Evolutionary conservation across 371 early-diverging fungal genomes (phyloP).

Genomic region (Mortierella sp.): DNA sequence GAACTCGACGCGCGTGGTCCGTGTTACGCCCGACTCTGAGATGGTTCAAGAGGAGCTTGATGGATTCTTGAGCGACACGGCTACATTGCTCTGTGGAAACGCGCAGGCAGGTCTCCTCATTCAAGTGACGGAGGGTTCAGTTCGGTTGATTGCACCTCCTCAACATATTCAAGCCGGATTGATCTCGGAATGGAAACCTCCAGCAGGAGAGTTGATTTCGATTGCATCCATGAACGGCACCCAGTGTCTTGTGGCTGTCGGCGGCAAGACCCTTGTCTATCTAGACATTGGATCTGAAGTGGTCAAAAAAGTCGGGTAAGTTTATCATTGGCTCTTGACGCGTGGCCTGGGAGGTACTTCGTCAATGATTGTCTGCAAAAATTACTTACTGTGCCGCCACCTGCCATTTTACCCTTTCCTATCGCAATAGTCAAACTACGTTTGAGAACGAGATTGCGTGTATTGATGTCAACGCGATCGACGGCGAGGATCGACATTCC

Average conservation of each 20-base stretch:
- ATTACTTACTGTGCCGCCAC: not conserved
- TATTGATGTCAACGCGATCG: constrained; percentile 74
- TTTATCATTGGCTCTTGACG: no score
- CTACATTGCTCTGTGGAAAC: constrained; percentile 63
- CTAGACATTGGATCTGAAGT: constrained; percentile 64
- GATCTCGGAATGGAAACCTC: constrained; percentile 68
- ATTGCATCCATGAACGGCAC: constrained; percentile 66
- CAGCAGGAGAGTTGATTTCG: constrained; percentile 60
- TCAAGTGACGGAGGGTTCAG: constrained; percentile 71
- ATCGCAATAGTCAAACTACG: constrained; percentile 56
- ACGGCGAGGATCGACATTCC: constrained; percentile 47
- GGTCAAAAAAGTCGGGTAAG: constrained; percentile 65
- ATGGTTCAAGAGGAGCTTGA: constrained; percentile 60
- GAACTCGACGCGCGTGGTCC: constrained; percentile 50
- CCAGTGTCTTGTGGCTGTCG: constrained; percentile 72
- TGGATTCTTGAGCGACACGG: constrained; percentile 63
- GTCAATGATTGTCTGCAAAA: not conserved
- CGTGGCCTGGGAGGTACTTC: not conserved
- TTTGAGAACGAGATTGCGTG: constrained; percentile 82
- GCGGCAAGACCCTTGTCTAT: constrained; percentile 67
- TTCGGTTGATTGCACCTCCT: constrained; percentile 63
- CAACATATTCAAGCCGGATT: constrained; percentile 52
- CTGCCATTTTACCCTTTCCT: not conserved
- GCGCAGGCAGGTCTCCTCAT: constrained; percentile 40
- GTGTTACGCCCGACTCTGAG: constrained; percentile 46